phyloP scores from a whole-genome alignment of 345 rosid genomes.

The Cardiospermum halicacabum region DNA sequence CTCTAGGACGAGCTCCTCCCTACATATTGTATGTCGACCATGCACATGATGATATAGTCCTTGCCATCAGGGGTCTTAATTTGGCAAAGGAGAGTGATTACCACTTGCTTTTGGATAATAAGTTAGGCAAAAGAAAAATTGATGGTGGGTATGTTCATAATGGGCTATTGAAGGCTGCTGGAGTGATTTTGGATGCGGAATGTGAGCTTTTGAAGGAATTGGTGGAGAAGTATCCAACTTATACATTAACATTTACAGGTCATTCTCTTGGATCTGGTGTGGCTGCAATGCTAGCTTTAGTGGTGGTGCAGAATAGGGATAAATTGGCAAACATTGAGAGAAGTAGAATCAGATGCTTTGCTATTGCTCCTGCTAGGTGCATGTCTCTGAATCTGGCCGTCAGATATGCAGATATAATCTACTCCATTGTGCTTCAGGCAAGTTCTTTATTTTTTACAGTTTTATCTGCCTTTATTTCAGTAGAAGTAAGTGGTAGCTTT shows the following conservation, averaged over 20 bases:
- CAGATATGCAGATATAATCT: conserved; percentile 90
- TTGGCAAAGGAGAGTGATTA: conserved; percentile 91
- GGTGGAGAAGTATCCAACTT: conserved; percentile 62
- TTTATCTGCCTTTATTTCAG: not conserved
- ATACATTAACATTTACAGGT: conserved; percentile 80
- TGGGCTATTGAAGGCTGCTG: conserved; percentile 87
- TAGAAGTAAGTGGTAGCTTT: not conserved
- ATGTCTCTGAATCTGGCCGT: conserved; percentile 94
- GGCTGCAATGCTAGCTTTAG: conserved; percentile 75
- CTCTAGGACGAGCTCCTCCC: conserved; percentile 76
- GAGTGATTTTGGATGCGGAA: conserved; percentile 75
- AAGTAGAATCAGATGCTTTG: conserved; percentile 81
- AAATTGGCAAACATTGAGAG: conserved; percentile 69
- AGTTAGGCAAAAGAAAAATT: conserved; percentile 68
- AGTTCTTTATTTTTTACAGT: conserved; percentile 14
- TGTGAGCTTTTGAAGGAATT: conserved; percentile 59
- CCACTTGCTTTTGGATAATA: conserved; percentile 76
- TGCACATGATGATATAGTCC: conserved; percentile 60
- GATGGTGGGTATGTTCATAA: conserved; percentile 96
- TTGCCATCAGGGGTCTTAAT: conserved; percentile 81
- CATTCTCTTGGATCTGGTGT: conserved; percentile 98
- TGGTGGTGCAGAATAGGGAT: conserved; percentile 53
- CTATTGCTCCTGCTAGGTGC: conserved; percentile 97
- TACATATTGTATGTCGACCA: conserved; percentile 81
- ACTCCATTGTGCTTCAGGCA: conserved; percentile 95